Base-by-base conservation (phyloP, 2,329 filamentous ascomycete genomes). In the Epichloe coenophiala region DNA sequence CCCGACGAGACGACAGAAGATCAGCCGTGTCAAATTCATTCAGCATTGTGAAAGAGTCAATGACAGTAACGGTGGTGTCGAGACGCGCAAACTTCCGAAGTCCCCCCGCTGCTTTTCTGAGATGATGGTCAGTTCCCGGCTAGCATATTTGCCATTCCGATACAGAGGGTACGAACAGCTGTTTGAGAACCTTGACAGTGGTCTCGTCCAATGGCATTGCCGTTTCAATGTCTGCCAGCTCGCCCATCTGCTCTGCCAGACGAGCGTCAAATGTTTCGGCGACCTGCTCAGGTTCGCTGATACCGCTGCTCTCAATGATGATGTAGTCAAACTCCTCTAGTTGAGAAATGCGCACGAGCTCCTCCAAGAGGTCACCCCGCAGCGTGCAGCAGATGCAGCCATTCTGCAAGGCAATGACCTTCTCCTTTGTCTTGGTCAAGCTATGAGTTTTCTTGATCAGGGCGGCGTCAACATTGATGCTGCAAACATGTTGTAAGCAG, bases 381-480 rank as follows among this genome's bases (percentile, higher is more conserved):
- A 88, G 70, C 0, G 83, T 88, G 58, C 84, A 88, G 69, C 84
- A 88, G 58, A 88, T 88, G 56, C 84, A 88, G 9, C 84, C 82
- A 54, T 86, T 86, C 58, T 86, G 81, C 50, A 86, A 72, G 9
- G 81, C 76, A 15, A 86, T 78, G 35, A 86, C 71, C 55, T 84
- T 82, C 55, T 84, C 80, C 39, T 81, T 68, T 0, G 76, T 77
- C 55, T 77, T 74, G 2, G 75, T 76, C 37, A 83, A 64, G 23
- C 72, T 73, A 58, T 80, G 73, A 2, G 66, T 72, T 51, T 77
- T 69, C 15, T 75, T 74, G 43, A 84, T 77, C 0, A 83, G 66
- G 5, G 78, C 72, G 0, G 80, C 81, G 51, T 86, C 81, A 56
- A 85, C 77, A 56, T 85, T 85, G 47, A 84, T 68, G 0, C 76